Conservation (phyloP, 176 grass and related monocot species). For the Rhipidocladum racemiflorum region DNA sequence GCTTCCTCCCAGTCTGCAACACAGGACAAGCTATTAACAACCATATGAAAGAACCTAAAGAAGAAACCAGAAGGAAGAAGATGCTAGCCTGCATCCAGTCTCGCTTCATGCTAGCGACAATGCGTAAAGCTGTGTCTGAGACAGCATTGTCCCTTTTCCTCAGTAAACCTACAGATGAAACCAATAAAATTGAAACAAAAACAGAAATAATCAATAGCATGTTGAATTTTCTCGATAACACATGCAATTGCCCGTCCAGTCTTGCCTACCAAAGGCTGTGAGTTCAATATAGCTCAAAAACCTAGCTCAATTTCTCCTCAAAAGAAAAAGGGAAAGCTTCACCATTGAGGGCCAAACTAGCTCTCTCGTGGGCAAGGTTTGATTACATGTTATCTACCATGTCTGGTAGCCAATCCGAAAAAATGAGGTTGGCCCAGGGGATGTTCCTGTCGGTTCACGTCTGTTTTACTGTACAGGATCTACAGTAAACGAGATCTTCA, state of each 20-base stretch:
- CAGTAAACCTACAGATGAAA: conserved; percentile 60
- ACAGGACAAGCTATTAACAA: conserved; percentile 3
- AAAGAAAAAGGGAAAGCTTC: too few species aligned
- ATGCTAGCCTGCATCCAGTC: conserved; percentile 87
- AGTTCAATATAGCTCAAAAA: too few species aligned
- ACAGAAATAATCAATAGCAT: not conserved
- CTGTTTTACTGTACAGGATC: too few species aligned
- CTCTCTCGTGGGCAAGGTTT: too few species aligned
- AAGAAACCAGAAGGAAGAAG: not conserved
- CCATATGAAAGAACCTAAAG: conserved; percentile 17
- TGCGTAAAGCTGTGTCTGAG: conserved; percentile 67
- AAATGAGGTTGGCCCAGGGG: too few species aligned
- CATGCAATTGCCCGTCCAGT: not conserved
- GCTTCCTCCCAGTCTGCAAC: conserved; percentile 84
- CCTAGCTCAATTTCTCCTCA: too few species aligned
- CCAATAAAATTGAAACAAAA: conserved; percentile 5
- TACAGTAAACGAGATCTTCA: too few species aligned
- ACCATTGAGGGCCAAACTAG: too few species aligned
- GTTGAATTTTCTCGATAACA: not conserved
- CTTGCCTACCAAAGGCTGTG: not conserved
- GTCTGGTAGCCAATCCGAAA: too few species aligned
- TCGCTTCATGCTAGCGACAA: conserved; percentile 83
- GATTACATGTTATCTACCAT: too few species aligned
- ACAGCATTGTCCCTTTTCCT: conserved; percentile 58
- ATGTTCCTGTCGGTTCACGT: too few species aligned